Base-by-base conservation (phyloP, 805 yeast genomes). In the Jamesozyma piceae region DNA sequence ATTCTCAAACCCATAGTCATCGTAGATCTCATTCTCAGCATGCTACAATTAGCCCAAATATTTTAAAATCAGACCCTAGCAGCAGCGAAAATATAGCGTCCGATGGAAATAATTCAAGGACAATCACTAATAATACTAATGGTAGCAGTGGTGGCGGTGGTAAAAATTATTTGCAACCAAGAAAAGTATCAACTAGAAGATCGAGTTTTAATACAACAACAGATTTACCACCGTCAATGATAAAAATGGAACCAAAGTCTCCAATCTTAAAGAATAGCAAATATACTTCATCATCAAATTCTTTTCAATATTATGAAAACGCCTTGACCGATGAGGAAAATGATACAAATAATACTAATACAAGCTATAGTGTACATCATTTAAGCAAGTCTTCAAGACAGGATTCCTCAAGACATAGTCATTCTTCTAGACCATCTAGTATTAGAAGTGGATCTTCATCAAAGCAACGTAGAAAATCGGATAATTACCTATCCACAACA, bases 151-250 rank as follows among this genome's bases (percentile, higher is more conserved):
- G 27, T 40, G 19, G 17, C 2, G 30, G 27, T 18, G 5, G 11
- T 14, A 27, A 17, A 5, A 18, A 15, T 15, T 18, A 17, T 13
- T 26, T 32, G 24, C 30, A 24, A 38, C 40, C 26, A 17, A 46
- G 43, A 31, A 44, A 41, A n/a, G 42, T 51, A 14, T 45, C 49
- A 11, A 48, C 50, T 3, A 53, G 57, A 37, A 51, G 60, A 38
- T 52, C 68, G 2, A 67, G 67, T 38, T 56, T 59, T 22, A 48
- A 54, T 26, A 48, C 57, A 4, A 56, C 58, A 21, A 49, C 60
- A 3, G 67, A 65, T 43, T 63, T 79, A 43, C 86, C 87, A 15
- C 78, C 82, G 15, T 77, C 84, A 31, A 79, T 82, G 88, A 67
- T 74, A 29, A 78, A 75, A 48, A 66, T 78, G 45, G 82, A 74